phyloP scores from a whole-genome alignment of 768 basidiomycete genomes.

The Mycena vitilis region DNA sequence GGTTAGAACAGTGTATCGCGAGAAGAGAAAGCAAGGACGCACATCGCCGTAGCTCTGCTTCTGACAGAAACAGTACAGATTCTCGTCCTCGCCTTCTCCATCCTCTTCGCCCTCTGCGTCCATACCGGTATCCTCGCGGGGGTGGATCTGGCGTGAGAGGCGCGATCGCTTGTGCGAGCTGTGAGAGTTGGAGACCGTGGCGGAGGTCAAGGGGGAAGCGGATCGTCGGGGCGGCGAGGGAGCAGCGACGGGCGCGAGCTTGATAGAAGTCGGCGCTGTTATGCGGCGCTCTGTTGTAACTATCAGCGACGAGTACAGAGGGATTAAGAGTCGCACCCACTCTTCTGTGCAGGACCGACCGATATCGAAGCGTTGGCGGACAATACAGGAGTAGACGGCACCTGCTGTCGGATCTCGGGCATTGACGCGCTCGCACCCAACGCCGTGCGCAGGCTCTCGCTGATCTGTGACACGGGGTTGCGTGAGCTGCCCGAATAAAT shows the following conservation, averaged over 20 bases:
- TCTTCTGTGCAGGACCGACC: conserved; percentile 52
- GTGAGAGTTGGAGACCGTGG: conserved; percentile 43
- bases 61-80: conserved; percentile 64
- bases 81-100: conserved; percentile 59
- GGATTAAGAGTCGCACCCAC: conserved; percentile 42
- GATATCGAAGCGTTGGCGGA: conserved; percentile 36
- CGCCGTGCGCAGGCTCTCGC: conserved; percentile 57
- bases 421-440: conserved; percentile 48
- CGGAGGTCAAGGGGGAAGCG: conserved; percentile 54
- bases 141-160: conserved; percentile 58
- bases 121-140: conserved; percentile 48
- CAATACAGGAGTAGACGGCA: conserved; percentile 37
- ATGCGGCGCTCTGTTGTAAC: conserved; percentile 53
- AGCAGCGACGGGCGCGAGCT: conserved; percentile 50
- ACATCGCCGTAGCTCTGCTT: conserved; percentile 65
- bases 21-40: conserved; percentile 4
- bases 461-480: conserved; percentile 53
- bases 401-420: conserved; percentile 42
- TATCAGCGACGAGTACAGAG: conserved; percentile 9
- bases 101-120: conserved; percentile 55
- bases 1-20: background rate
- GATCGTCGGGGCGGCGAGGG: conserved; percentile 54
- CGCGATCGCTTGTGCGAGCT: conserved; percentile 53
- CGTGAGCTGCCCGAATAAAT: conserved; percentile 25
- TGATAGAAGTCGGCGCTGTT: conserved; percentile 53